These are phyloP conservation scores for Darksidea phi DNA, from an alignment of 495 filamentous ascomycete genomes.

Conservation along the genomic window DNA sequence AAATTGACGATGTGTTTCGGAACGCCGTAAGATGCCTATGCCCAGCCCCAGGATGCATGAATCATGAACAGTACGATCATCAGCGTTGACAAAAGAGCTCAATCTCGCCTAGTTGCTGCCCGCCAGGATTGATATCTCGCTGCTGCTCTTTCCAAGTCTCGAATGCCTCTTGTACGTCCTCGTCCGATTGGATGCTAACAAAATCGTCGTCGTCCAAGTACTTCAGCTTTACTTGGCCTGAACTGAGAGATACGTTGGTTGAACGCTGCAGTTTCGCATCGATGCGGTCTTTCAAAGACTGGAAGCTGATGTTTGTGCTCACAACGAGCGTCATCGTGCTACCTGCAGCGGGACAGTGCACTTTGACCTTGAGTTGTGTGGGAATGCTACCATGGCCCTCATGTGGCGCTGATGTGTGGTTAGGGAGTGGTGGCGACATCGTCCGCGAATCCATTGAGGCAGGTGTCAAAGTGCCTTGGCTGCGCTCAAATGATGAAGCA, in stretches of 20 bases:
- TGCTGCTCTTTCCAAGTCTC: conserved; percentile 84
- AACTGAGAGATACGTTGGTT: conserved; percentile 74
- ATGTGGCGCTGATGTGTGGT: conserved; percentile 10
- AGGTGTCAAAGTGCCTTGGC: conserved; percentile 20
- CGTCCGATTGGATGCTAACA: conserved; percentile 88
- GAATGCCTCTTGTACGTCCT: conserved; percentile 92
- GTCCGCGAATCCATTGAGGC: conserved; percentile 34
- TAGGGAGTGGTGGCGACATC: conserved; percentile 33
- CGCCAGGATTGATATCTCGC: conserved; percentile 56
- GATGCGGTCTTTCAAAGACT: conserved; percentile 91
- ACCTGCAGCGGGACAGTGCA: conserved; percentile 73
- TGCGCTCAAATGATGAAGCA: conserved; percentile 30
- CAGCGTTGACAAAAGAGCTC: conserved; percentile 66
- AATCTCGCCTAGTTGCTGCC: conserved; percentile 75
- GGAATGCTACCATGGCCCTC: conserved; percentile 35
- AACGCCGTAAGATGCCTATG: conserved; percentile 32
- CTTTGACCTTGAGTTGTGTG: conserved; percentile 87
- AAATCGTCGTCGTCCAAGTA: conserved; percentile 94
- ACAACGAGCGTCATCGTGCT: conserved; percentile 89
- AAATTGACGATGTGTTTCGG: not conserved
- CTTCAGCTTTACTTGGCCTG: conserved; percentile 73
- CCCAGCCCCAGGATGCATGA: not conserved
- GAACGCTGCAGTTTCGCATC: conserved; percentile 87
- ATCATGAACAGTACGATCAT: not conserved
- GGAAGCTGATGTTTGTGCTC: conserved; percentile 87